Conservation (phyloP, 2,329 filamentous ascomycete species). For the Colletotrichum shisoi region DNA sequence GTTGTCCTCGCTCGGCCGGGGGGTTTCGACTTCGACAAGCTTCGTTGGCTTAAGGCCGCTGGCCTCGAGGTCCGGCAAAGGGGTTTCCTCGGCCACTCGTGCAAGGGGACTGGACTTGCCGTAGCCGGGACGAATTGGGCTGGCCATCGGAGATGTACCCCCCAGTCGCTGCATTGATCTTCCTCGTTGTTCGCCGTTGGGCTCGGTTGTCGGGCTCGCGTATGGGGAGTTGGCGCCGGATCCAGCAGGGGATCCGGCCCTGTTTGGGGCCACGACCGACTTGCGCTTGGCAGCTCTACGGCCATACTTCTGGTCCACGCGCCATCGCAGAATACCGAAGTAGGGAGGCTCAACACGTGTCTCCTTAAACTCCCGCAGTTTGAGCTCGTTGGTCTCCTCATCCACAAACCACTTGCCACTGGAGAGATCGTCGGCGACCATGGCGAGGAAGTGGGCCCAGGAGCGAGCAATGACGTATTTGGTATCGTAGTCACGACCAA, state of each 20-base stretch:
- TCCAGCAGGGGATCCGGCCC: constrained; percentile 56
- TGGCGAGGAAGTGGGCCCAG: constrained; percentile 86
- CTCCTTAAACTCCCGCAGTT: constrained; percentile 89
- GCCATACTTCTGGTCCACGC: constrained; percentile 93
- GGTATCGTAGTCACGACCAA: constrained; percentile 96
- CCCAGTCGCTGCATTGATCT: constrained; percentile 75
- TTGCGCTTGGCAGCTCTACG: constrained; percentile 65
- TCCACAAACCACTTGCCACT: constrained; percentile 92
- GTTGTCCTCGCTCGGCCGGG: constrained; percentile 58
- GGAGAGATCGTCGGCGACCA: constrained; percentile 87
- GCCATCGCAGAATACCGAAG: constrained; percentile 93
- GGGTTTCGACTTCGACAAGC: constrained; percentile 65
- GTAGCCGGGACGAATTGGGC: constrained; percentile 68
- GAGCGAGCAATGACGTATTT: constrained; percentile 96
- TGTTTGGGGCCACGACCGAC: constrained; percentile 56
- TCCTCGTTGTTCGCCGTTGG: constrained; percentile 68
- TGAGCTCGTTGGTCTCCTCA: constrained; percentile 89
- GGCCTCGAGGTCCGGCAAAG: constrained; percentile 49
- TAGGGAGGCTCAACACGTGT: constrained; percentile 90
- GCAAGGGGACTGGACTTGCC: constrained; percentile 76
- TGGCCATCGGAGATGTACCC: constrained; percentile 68
- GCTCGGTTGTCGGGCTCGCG: constrained; percentile 62
- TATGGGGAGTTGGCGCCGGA: constrained; percentile 68
- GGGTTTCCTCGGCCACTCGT: constrained; percentile 74
- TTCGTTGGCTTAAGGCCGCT: constrained; percentile 57